Base-by-base conservation (phyloP, 2,329 filamentous ascomycete genomes). In the Stemphylium vesicarium region DNA sequence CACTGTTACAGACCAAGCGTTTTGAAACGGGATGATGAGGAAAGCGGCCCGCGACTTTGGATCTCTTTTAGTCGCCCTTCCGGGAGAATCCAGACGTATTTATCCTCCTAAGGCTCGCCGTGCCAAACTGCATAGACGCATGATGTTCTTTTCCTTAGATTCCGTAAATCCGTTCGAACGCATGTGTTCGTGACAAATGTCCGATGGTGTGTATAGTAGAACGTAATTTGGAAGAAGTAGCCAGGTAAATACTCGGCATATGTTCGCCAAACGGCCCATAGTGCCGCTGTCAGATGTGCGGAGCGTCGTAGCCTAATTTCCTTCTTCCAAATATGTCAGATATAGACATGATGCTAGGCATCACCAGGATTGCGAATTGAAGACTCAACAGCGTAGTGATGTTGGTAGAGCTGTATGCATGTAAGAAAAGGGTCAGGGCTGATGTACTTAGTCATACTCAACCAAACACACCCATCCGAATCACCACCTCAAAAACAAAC, bases 1-100 rank as follows among this genome's bases (percentile, higher is more conserved):
- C 38, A 36, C 32, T 47, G 40, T 43, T n/a, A 50, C 40, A 37
- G 36, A 40, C 35, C 26, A 39, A 36, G 41, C 50, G 40, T 50
- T 50, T 47, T 33, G 46, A 53, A 48, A 45, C 16, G 20, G 31
- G 31, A 38, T 46, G 43, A 37, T 16, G 36, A 46, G 20, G 29
- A 20, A 29, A 24, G 31, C 24, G 13, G 31, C 6, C 13, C 31
- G 13, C 31, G 29, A 32, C 31, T 44, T 33, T 13, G 35, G 13
- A 44, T 35, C 20, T 32, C 24, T 2, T 18, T 24, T 12, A 15
- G 18, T 31, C 18, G 10, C 4, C 31, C 12, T 18, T 13, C 26
- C 18, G 18, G 12, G 12, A n/a, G 13, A 29, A 5, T 24, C 18
- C 18, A 24, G 18, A 24, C 31, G 11, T 44, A 35, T 32, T 44